Evolutionary conservation across 2,329 filamentous ascomycete species (phyloP).

Genomic region (Pseudogymnoascus sp.): DNA sequence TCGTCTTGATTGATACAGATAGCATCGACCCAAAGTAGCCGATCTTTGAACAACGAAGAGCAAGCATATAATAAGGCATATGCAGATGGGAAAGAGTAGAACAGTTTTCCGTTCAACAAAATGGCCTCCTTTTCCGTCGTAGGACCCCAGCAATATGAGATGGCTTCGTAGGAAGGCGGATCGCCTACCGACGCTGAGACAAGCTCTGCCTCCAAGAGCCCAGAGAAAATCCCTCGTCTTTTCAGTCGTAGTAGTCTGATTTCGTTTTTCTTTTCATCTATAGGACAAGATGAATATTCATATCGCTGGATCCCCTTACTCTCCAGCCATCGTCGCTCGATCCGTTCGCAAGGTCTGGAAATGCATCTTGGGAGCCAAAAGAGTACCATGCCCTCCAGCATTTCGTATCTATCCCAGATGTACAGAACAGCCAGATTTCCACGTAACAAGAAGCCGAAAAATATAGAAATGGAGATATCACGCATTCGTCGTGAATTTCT

Average conservation of each 20-base stretch:
- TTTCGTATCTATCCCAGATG: neutral
- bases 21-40: neutral
- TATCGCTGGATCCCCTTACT: neutral
- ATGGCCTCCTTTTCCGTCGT: neutral
- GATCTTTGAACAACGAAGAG: neutral
- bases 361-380: neutral
- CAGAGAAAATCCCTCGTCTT: neutral
- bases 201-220: neutral
- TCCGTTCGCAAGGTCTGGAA: neutral
- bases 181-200: neutral
- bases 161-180: neutral
- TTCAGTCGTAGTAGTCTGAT: neutral
- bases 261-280: neutral
- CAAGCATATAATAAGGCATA: neutral
- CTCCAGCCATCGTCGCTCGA: neutral
- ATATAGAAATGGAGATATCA: neutral
- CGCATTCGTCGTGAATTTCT: neutral
- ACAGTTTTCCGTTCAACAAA: neutral
- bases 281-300: neutral
- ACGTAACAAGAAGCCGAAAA: neutral
- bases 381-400: neutral
- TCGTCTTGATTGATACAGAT: constrained; percentile 12
- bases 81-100: neutral
- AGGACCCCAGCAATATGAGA: constrained; percentile 8
- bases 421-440: neutral